Evolutionary conservation across 1,284 basidiomycete species (phyloP), one percentile per base, ranked within the genome.

Genomic region (Rhizoctonia solani): DNA sequence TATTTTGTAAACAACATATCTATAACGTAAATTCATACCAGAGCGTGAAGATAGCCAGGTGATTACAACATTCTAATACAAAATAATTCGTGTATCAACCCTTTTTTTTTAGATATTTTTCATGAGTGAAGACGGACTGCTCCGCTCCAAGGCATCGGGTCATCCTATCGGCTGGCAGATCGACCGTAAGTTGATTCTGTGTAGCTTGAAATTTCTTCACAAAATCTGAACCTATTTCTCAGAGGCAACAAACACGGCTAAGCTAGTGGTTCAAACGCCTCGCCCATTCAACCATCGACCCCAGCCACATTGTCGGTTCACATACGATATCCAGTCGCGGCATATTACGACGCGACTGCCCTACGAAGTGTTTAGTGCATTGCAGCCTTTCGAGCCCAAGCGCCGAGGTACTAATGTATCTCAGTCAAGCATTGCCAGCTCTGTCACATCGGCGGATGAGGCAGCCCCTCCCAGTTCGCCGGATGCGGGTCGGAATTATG

Each of bases 101-200:
- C n/a, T n/a, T 6, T 9, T 9, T 11, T n/a, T 41, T 27, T 41
- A 59, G 55, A 44, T 59, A 9, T 59, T 59, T 23, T 59, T 32
- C 19, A 19, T 59, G 21, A 37, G 44, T 19, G 27, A 59, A 8
- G 44, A 59, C 19, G 55, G 55, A 1, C 11, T 42, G 25, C 30
- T 59, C 19, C 55, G 27, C 29, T 59, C 55, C 4, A 47, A 47
- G 29, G 25, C 55, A 46, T 11, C 44, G n/a, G 44, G 44, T 19
- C 44, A 46, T 19, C 44, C 44, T 14, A 21, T 46, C 44, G 44
- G 44, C 8, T 46, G 44, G 11, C 6, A 11, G 11, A 14, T 11
- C 21, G 44, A 46, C 6, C 13, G 44, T 46, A 21, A 46, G 44
- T 46, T 46, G 11, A 9, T 9, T 11, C 19, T 46, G 9, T 9